phyloP scores from a whole-genome alignment of 495 filamentous ascomycete genomes.

The Neurospora sp. region DNA sequence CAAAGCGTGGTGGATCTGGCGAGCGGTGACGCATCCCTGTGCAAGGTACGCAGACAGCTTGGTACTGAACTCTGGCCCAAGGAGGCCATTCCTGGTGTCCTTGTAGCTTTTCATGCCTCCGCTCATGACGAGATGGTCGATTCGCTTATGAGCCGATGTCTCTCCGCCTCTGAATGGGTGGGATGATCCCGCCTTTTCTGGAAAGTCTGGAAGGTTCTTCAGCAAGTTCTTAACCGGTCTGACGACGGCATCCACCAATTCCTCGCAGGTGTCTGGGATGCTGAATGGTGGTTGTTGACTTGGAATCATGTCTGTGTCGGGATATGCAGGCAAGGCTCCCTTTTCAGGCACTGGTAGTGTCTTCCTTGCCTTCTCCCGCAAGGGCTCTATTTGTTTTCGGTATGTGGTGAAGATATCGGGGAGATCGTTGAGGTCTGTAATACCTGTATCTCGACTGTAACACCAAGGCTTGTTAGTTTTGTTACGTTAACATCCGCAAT shows the following conservation, averaged over 20 bases:
- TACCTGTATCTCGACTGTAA: conserved; percentile 45
- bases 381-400: conserved; percentile 54
- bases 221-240: conserved; percentile 36
- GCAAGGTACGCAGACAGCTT: conserved; percentile 61
- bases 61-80: conserved; percentile 57
- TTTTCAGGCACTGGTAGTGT: conserved; percentile 33
- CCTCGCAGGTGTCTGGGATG: conserved; percentile 42
- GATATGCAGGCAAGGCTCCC: conserved; percentile 41
- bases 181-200: conserved; percentile 38
- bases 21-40: conserved; percentile 55
- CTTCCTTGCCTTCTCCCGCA: conserved; percentile 46
- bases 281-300: conserved; percentile 46
- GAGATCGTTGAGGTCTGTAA: conserved; percentile 37
- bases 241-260: conserved; percentile 39
- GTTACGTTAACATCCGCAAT: not conserved
- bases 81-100: conserved; percentile 54
- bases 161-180: conserved; percentile 63
- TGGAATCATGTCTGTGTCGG: conserved; percentile 35
- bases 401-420: conserved; percentile 61
- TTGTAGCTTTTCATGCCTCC: conserved; percentile 52
- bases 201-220: conserved; percentile 30
- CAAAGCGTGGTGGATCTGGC: conserved; percentile 53
- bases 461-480: not conserved
- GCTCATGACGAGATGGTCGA: conserved; percentile 46
- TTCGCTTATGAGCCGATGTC: conserved; percentile 38